These are phyloP conservation scores for Entophlyctis luteolus DNA, from an alignment of 192 early-diverging fungal genomes.

Conservation along the genomic window DNA sequence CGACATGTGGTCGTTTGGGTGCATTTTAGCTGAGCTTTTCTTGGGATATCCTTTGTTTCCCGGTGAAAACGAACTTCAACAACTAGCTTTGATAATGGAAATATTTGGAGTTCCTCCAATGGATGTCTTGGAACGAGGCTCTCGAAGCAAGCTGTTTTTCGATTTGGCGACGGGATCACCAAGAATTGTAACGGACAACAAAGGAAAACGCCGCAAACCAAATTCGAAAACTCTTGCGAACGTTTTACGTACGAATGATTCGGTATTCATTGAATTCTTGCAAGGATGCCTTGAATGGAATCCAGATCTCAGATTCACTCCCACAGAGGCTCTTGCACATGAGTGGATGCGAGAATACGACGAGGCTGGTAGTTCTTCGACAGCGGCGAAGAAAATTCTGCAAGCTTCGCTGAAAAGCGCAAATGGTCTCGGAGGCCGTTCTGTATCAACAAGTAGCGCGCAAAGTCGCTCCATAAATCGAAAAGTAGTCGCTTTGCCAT, in stretches of 20 bases:
- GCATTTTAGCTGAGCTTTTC: constrained; percentile 85
- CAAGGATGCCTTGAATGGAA: constrained; percentile 82
- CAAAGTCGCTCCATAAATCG: no score
- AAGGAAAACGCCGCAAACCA: constrained; percentile 83
- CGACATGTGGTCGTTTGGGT: constrained; percentile 97
- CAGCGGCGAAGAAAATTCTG: not conserved
- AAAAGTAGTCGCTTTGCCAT: no score
- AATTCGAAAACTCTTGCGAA: constrained; percentile 70
- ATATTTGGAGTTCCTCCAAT: constrained; percentile 74
- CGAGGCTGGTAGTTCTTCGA: not conserved
- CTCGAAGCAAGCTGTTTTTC: constrained; percentile 82
- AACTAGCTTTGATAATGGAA: constrained; percentile 93
- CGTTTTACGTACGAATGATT: constrained; percentile 71
- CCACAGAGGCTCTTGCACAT: constrained; percentile 79
- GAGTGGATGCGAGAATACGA: constrained; percentile 25
- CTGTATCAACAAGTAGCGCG: constrained; percentile 15
- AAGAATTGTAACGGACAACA: constrained; percentile 70
- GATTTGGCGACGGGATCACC: constrained; percentile 45
- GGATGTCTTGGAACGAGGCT: constrained; percentile 71
- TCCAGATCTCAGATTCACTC: constrained; percentile 79
- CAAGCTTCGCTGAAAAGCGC: no score
- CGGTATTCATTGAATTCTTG: constrained; percentile 83
- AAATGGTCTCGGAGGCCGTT: no score
- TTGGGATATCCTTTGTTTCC: constrained; percentile 89
- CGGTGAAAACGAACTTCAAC: constrained; percentile 96